Conservation (phyloP, 1,284 basidiomycete species). For the Cystobasidiaceae sp. region DNA sequence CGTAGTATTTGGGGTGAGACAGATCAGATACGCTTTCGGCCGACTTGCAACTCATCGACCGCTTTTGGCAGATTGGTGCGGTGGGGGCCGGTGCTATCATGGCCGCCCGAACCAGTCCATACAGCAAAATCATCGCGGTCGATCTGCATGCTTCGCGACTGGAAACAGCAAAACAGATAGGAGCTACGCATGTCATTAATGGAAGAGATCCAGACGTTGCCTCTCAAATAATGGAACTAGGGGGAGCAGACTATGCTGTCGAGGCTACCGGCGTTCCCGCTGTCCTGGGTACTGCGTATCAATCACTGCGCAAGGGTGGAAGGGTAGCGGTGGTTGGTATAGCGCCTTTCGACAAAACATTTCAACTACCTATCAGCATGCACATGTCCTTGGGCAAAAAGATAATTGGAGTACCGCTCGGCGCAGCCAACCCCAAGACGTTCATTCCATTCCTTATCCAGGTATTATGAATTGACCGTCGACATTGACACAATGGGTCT, state of each 20-base stretch:
- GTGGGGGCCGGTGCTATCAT: slow-evolving; percentile 10
- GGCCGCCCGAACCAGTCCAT: not conserved
- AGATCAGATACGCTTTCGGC: not conserved
- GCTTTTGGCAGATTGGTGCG: not conserved
- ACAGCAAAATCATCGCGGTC: slow-evolving; percentile 7
- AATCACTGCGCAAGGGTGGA: not conserved
- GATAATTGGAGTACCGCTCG: not conserved
- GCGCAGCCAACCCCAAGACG: not conserved
- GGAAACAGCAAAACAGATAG: slow-evolving; percentile 6
- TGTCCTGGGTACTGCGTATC: not conserved
- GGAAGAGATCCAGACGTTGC: not conserved
- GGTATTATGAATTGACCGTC: not conserved
- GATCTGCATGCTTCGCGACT: slow-evolving; percentile 7
- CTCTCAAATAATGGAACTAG: not conserved
- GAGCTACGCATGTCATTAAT: slow-evolving; percentile 6
- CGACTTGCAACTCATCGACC: not conserved
- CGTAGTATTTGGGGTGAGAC: not conserved
- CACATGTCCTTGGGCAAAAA: not conserved
- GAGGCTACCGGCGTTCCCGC: slow-evolving; percentile 13
- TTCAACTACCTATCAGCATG: slow-evolving; percentile 1
- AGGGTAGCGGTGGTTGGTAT: not conserved
- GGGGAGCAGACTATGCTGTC: slow-evolving; percentile 8
- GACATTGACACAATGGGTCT: not conserved
- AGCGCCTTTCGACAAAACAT: not conserved
- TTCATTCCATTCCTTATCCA: slow-evolving; percentile 9